Base-by-base conservation (phyloP, 495 filamentous ascomycete genomes). In the Aspergillus homomorphus region DNA sequence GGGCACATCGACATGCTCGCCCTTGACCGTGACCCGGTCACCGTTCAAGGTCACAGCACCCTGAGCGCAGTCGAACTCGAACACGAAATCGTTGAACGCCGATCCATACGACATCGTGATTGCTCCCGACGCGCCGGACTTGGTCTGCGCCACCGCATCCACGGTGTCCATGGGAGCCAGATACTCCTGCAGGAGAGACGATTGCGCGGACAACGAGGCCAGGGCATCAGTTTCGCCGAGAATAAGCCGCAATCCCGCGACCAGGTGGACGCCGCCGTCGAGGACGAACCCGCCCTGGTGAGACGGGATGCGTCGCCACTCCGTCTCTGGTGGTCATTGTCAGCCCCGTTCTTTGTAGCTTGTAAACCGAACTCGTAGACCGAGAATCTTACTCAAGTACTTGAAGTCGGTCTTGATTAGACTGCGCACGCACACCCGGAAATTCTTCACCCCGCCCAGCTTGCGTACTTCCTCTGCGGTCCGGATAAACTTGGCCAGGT, bases 221-320 rank as follows among this genome's bases (percentile, higher is more conserved):
- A 79, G 63, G 43, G 61, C 71, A 41, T 76, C 71, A 18, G 78
- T 69, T 16, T 69, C 61, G 4, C 83, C 84, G 1, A 91, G 70
- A 46, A 92, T 67, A 45, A 83, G 64, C 46, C 87, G 73, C 9
- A 87, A 71, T 0, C 73, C 87, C 18, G 89, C 90, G 28, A 86
- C 73, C 55, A 82, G 84, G 66, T 92, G 90, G 7, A 94, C 83
- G 3, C 90, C 89, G 3, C 86, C 89, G 60, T 92, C 90, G 0
- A 93, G 74, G 19, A 92, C 66, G 63, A 92, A 94, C 19, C 90
- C 90, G 22, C 89, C 90, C 66, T 90, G 87, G 64, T 91, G 82
- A 33, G 79, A 72, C 0, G 89, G 89, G 15, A 58, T 80, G 64
- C 87, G 89, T 19, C 90, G 83, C 90, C 90, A 94, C 50, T 77